A percentile compares a stretch with the other conserved stretches of the same genome.
These are phyloP conservation scores for Talaromyces sp. DNA, from an alignment of 2,329 filamentous ascomycete species.

Conservation along the genomic window DNA sequence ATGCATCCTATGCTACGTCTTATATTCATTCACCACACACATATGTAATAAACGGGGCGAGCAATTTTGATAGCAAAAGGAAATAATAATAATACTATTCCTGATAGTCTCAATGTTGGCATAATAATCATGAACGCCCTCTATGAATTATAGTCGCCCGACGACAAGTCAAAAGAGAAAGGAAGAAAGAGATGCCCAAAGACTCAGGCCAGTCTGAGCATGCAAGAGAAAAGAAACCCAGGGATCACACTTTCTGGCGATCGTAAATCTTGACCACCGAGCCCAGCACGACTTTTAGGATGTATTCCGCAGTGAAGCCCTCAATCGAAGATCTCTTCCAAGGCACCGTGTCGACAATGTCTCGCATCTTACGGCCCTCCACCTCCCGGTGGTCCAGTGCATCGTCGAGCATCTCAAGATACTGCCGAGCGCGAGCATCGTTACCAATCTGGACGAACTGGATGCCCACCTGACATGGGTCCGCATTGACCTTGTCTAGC, in stretches of 20 bases:
- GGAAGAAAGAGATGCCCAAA: neutral
- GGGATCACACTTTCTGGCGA: conserved; percentile 26
- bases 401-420: conserved; percentile 72
- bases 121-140: neutral
- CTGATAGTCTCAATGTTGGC: neutral
- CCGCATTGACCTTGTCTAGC: conserved; percentile 64
- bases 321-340: conserved; percentile 51
- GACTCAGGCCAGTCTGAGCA: neutral
- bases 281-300: conserved; percentile 79
- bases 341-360: conserved; percentile 88
- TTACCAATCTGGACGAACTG: conserved; percentile 94
- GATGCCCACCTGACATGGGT: conserved; percentile 77
- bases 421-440: conserved; percentile 58
- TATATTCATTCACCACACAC: no score
- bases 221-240: neutral
- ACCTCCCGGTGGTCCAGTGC: conserved; percentile 51
- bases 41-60: no score
- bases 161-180: neutral
- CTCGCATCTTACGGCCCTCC: conserved; percentile 48
- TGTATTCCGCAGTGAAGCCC: conserved; percentile 61
- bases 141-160: neutral
- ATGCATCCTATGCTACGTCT: no score
- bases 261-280: conserved; percentile 66
- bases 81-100: neutral
- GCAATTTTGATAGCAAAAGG: no score